phyloP scores from a whole-genome alignment of 345 rosid genomes.

The Microcos paniculata region DNA sequence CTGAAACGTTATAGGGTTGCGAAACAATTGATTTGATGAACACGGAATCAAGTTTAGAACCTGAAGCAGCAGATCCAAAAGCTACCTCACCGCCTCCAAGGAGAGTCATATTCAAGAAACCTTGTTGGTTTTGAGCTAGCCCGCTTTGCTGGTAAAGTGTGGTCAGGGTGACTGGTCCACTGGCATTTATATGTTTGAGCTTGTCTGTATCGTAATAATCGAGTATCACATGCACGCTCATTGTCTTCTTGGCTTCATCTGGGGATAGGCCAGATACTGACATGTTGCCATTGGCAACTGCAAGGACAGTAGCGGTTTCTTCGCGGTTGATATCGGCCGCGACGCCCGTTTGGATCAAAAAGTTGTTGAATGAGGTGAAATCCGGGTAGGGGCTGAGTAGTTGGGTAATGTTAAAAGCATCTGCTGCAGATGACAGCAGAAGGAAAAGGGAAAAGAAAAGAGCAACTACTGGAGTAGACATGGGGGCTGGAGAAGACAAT shows the following conservation, averaged over 20 bases:
- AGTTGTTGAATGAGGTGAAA: not conserved
- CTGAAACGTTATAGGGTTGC: not conserved
- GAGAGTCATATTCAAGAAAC: not conserved
- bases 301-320: constrained; percentile 2
- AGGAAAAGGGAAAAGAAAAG: not conserved
- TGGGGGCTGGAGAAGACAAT: not conserved
- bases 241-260: not conserved
- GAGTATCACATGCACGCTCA: constrained; percentile 13
- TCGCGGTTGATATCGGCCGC: not conserved
- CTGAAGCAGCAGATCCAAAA: not conserved
- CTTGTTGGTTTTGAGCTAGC: not conserved
- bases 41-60: not conserved
- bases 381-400: not conserved
- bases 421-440: not conserved
- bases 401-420: constrained; percentile 3
- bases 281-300: not conserved
- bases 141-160: constrained; percentile 13
- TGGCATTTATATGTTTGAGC: not conserved
- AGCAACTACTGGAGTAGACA: not conserved
- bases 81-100: not conserved
- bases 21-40: not conserved
- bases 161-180: not conserved
- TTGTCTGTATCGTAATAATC: not conserved
- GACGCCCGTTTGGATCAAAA: not conserved
- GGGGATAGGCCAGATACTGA: not conserved